Conservation (phyloP, 2,329 filamentous ascomycete species). For the Xylariaceae sp. region DNA sequence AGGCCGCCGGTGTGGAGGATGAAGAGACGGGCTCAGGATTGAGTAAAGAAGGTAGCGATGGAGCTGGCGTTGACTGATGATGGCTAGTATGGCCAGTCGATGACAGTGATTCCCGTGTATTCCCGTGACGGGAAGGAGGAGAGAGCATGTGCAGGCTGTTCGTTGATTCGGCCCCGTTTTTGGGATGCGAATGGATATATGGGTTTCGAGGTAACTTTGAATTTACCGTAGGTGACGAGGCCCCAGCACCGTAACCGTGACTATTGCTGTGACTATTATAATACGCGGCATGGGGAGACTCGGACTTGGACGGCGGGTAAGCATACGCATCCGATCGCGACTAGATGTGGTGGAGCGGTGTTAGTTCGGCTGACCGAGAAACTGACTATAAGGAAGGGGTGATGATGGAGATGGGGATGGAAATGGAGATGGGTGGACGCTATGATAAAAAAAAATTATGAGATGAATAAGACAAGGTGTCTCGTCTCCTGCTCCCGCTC, state of each 20-base stretch:
- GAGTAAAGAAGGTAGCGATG: constrained; percentile 31
- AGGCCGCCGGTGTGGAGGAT: constrained; percentile 18
- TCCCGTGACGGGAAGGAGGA: constrained; percentile 29
- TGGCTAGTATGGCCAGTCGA: constrained; percentile 24
- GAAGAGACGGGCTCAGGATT: constrained; percentile 30
- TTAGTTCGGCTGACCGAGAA: constrained; percentile 4
- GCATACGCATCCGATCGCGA: constrained; percentile 42
- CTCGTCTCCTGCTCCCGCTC: constrained; percentile 3
- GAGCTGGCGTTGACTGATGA: constrained; percentile 28
- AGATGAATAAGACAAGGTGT: constrained; percentile 17
- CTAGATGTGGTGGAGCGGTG: constrained; percentile 13
- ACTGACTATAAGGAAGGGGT: not conserved
- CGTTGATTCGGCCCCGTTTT: constrained; percentile 31
- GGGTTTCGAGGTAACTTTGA: constrained; percentile 29
- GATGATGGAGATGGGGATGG: not conserved
- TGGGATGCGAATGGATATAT: constrained; percentile 32
- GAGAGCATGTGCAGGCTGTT: constrained; percentile 30
- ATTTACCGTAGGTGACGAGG: constrained; percentile 23
- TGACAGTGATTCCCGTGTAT: constrained; percentile 24
- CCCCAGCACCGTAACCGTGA: constrained; percentile 30
- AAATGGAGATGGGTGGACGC: constrained; percentile 9
- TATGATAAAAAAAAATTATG: constrained; percentile 8
- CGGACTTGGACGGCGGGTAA: constrained; percentile 25
- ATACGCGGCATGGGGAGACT: constrained; percentile 18
- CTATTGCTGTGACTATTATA: constrained; percentile 32